Evolutionary conservation across 2,329 filamentous ascomycete species (phyloP), one percentile per base, ranked within the genome.

Genomic region (Pseudocercospora cruenta): DNA sequence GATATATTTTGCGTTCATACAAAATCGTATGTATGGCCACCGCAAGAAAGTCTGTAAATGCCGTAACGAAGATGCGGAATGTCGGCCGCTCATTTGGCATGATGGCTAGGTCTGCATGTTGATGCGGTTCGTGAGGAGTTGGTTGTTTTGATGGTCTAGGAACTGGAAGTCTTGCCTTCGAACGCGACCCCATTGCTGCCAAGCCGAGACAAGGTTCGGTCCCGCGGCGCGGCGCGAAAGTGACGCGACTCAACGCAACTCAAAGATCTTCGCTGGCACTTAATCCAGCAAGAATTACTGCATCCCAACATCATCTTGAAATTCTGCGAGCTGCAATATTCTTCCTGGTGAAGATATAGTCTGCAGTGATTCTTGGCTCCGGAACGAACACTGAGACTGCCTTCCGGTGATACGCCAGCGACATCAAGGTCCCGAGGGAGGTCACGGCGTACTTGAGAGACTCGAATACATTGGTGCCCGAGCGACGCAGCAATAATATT

Each of bases 1-100:
- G 93, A 79, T 97, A 97, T 74, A 97, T 87, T 66, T 80, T 80
- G 72, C 94, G 91, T 74, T 95, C 88, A 82, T 89, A 94, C 71
- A 97, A 87, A 73, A 97, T 89, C 66, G 92, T 92, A 83, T 97
- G 94, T 69, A 94, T 87, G 73, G 91, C 87, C 68, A 94, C 88
- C 67, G 89, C 91, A 63, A 97, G 86, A 81, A 97, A 97, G 75
- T 89, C 87, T 68, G 86, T 87, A 80, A 96, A 94, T 60, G 89
- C 87, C 64, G 83, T 80, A 70, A 94, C 85, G 70, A 94, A 87
- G 60, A 82, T 77, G 77, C 84, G 74, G 81, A 87, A 81, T 19
- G 78, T 80, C 1, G 76, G 65, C 19, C 61, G 36, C 9, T 72
- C 68, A 22, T 70, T 62, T 7, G 71, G 61, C 72, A 74, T 75